Conservation (phyloP, 108 stramenopile species). For the Nannochloropsis oceanica region DNA sequence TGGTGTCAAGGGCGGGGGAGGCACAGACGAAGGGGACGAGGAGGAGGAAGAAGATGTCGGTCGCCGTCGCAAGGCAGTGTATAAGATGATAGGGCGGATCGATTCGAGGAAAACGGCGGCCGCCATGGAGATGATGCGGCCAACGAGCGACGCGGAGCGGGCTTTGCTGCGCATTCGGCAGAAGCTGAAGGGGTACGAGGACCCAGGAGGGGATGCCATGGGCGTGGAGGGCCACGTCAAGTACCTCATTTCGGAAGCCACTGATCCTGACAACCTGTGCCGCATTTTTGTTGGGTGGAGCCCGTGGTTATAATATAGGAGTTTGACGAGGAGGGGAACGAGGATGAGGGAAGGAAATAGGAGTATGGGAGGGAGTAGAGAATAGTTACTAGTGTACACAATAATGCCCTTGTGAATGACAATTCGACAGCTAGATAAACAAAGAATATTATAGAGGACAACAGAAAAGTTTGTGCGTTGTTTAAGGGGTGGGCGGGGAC, state of each 20-base stretch:
- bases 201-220: constrained; percentile 74
- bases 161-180: constrained; percentile 50
- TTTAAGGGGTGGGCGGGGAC: too few species aligned
- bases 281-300: constrained; percentile 73
- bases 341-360: background rate
- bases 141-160: constrained; percentile 20
- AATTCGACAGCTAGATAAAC: too few species aligned
- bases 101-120: background rate
- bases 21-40: background rate
- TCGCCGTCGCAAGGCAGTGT: background rate
- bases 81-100: background rate
- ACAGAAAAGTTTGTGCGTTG: too few species aligned
- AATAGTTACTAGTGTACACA: too few species aligned
- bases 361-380: background rate
- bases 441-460: too few species aligned
- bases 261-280: constrained; percentile 68
- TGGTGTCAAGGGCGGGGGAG: background rate
- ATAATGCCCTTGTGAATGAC: too few species aligned
- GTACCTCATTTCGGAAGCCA: constrained; percentile 76
- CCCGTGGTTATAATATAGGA: constrained; percentile 54
- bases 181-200: constrained; percentile 94
- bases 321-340: background rate
- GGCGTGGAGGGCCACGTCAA: constrained; percentile 86
- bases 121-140: background rate
- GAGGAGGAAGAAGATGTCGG: background rate